Conservation (phyloP, 495 filamentous ascomycete species). For the Podospora bellae-mahoneyi region DNA sequence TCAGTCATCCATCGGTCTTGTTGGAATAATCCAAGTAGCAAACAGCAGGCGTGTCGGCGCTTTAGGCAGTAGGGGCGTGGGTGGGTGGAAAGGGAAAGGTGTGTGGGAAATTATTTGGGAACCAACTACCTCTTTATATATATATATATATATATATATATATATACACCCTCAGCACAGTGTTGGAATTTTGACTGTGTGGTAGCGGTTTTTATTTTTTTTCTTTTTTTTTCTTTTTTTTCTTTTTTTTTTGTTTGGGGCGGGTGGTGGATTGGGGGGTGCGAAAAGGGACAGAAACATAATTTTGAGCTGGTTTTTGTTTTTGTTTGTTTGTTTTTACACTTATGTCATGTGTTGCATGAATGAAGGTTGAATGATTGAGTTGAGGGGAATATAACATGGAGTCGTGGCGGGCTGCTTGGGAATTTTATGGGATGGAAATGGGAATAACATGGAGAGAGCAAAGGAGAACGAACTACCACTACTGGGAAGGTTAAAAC, state of each 20-base stretch:
- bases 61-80: neutral
- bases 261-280: no score
- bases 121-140: neutral
- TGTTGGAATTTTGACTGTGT: neutral
- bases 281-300: neutral
- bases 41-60: neutral
- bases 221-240: neutral
- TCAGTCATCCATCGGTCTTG: neutral
- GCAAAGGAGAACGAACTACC: no score
- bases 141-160: neutral
- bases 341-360: neutral
- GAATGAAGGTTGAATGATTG: neutral
- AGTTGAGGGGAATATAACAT: neutral
- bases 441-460: no score
- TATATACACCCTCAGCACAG: neutral
- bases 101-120: neutral
- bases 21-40: neutral
- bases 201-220: no score
- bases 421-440: neutral
- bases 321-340: neutral
- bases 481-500: neutral
- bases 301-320: neutral
- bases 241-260: no score
- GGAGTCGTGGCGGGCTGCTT: neutral
- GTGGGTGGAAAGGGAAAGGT: neutral